Evolutionary conservation across 1,284 basidiomycete species (phyloP), one percentile per base, ranked within the genome.

Genomic region (Hymenochaete sp.): DNA sequence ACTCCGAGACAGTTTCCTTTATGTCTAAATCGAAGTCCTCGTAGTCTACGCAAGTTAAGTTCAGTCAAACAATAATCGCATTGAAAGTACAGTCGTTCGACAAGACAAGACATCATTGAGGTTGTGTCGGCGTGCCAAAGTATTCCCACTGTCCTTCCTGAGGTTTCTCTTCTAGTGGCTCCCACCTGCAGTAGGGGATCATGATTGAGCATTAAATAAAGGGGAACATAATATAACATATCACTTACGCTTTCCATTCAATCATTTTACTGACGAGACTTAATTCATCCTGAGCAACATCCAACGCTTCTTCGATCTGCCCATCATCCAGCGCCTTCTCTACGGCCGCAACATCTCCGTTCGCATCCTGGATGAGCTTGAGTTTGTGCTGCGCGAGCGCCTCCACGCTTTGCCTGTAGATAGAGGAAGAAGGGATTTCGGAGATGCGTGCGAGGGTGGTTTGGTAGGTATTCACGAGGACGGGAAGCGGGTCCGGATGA

Each of bases 161-260:
- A 11, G 89, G 79, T 52, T 82, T 82, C 58, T 88, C 83, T 59
- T 86, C 83, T 53, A 95, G 66, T 19, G 88, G 75, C 61, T 93
- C 89, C 86, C 88, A 93, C 36, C 92, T 95, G 18, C 53, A 9
- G 16, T 25, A 43, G 26, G 51, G 26, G 53, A 45, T n/a, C 29
- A 27, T 35, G 44, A 44, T 41, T 38, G 42, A 46, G 26, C 21
- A 40, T 42, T 38, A 47, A 26, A 35, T 14, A 22, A n/a, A 29
- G 39, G 22, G 19, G 32, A 38, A 44, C 32, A 44, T 25, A 44
- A 45, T 24, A 32, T 14, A 29, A 48, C 40, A 31, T 10, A 35
- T 38, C 14, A 86, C 91, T 68, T 64, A 98, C 93, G 88, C 78
- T 70, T 97, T 96, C 90, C 91, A 98, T 61, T 95, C 87, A 19